Conservation (phyloP, 345 rosid genomes). For the Excoecaria agallocha region DNA sequence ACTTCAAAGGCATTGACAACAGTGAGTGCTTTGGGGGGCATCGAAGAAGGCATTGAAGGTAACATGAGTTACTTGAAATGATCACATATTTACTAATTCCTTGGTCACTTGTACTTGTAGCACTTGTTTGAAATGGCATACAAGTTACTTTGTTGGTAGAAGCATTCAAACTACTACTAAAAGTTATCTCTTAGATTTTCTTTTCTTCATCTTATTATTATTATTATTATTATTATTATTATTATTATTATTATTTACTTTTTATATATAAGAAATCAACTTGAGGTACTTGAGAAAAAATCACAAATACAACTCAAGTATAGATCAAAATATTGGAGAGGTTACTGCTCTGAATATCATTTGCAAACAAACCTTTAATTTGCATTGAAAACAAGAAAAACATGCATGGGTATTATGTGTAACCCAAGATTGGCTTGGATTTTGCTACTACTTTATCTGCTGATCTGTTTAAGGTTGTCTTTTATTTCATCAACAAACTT, state of each 20-base stretch:
- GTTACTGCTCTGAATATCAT: background rate
- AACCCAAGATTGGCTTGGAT: background rate
- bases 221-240: too few species aligned
- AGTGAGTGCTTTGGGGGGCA: conserved; percentile 24
- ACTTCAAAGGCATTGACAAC: conserved; percentile 13
- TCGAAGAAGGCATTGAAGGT: conserved; percentile 45
- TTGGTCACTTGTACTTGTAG: background rate
- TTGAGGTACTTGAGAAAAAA: background rate
- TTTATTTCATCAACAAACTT: background rate
- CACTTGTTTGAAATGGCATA: too few species aligned
- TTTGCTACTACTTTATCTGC: background rate
- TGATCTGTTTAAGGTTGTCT: background rate
- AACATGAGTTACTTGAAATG: background rate
- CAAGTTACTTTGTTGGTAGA: too few species aligned
- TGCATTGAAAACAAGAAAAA: background rate
- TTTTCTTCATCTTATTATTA: background rate
- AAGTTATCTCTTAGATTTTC: background rate
- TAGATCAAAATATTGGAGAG: background rate
- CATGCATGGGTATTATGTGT: background rate
- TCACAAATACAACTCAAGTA: background rate
- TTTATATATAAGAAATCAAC: background rate
- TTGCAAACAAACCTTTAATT: background rate
- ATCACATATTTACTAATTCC: background rate
- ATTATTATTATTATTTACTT: too few species aligned
- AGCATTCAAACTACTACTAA: background rate